Conservation (phyloP, 2,329 filamentous ascomycete genomes). For the Ophiostoma sp. region DNA sequence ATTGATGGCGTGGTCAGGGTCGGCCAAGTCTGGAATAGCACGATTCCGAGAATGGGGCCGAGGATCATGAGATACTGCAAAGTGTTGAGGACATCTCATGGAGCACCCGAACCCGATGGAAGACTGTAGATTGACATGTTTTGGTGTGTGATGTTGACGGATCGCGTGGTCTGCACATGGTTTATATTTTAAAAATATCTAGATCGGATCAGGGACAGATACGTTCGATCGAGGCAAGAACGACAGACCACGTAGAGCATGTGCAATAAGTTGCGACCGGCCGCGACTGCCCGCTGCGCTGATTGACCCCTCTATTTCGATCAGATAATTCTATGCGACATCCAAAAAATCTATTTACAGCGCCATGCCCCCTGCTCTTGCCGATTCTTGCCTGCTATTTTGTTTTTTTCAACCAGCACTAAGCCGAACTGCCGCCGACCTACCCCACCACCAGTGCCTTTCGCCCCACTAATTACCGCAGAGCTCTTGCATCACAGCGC, state of each 20-base stretch:
- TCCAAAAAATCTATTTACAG: neutral
- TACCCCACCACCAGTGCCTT: conserved; percentile 3
- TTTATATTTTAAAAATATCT: neutral
- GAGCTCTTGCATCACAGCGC: conserved; percentile 1
- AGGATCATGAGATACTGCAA: neutral
- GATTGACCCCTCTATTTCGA: conserved; percentile 7
- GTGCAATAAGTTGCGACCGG: neutral
- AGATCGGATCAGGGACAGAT: neutral
- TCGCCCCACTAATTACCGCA: conserved; percentile 1
- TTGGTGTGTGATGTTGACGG: neutral
- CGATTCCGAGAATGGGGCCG: neutral
- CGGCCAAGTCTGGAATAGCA: neutral
- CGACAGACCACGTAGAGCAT: neutral
- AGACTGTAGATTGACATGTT: neutral
- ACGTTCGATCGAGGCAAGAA: conserved; percentile 1
- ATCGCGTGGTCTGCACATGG: neutral
- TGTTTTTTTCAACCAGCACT: neutral
- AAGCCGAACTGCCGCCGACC: conserved; percentile 8
- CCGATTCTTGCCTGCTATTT: neutral
- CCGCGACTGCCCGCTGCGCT: neutral
- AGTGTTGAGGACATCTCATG: no score
- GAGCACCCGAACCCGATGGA: no score
- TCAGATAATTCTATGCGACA: neutral
- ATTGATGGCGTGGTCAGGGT: neutral
- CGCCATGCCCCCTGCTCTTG: neutral